A percentile compares a stretch with the other conserved stretches of the same genome.
These are phyloP conservation scores for Xylaria polymorpha DNA, from an alignment of 2,329 filamentous ascomycete species.

Conservation along the genomic window DNA sequence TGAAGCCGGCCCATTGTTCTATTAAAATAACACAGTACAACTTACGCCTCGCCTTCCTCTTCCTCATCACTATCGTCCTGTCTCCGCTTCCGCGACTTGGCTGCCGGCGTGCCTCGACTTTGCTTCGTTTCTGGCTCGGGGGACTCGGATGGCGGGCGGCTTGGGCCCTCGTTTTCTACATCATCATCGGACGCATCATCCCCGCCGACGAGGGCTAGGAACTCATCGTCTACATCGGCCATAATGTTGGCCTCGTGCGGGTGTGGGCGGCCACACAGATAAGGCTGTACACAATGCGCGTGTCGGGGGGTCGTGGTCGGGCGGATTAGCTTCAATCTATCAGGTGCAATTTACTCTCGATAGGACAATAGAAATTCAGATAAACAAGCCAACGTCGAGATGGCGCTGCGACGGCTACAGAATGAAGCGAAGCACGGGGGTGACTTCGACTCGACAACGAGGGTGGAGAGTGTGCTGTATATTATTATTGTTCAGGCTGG, in stretches of 20 bases:
- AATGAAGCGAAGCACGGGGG: not conserved
- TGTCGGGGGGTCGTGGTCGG: not conserved
- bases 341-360: not conserved
- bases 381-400: not conserved
- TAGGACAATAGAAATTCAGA: not conserved
- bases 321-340: not conserved
- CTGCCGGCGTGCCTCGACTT: conserved; percentile 53
- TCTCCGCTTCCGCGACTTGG: conserved; percentile 63
- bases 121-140: conserved; percentile 55
- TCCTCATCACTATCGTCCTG: conserved; percentile 59
- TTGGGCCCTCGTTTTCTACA: conserved; percentile 61
- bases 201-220: conserved; percentile 90
- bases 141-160: conserved; percentile 67
- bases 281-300: conserved; percentile 25
- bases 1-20: not conserved
- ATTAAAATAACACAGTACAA: conserved; percentile 43
- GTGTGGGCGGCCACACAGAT: conserved; percentile 7
- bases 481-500: conserved; percentile 1
- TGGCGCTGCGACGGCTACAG: not conserved
- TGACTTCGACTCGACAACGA: conserved; percentile 2
- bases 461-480: not conserved
- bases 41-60: conserved; percentile 84
- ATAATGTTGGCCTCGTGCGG: conserved; percentile 62
- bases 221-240: conserved; percentile 92
- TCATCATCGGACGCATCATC: conserved; percentile 71